phyloP scores from a whole-genome alignment of 495 filamentous ascomycete species.

The Lasiosphaeria miniovina region DNA sequence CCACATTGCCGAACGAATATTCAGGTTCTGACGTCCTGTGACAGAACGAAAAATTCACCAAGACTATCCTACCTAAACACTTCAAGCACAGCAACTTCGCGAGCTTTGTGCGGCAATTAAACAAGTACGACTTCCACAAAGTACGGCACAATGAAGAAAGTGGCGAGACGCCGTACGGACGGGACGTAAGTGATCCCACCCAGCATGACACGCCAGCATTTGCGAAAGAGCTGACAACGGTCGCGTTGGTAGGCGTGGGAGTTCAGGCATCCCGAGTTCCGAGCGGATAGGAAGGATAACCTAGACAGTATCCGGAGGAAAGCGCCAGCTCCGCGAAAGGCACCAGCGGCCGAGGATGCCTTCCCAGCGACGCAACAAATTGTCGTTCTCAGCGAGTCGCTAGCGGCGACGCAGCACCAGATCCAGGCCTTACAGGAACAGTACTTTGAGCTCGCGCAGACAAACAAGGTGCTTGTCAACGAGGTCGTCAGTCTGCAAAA shows the following conservation, averaged over 20 bases:
- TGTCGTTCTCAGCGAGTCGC: constrained; percentile 79
- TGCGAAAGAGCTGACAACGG: constrained; percentile 22
- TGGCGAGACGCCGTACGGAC: constrained; percentile 84
- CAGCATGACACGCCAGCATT: background rate
- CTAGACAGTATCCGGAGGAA: constrained; percentile 96
- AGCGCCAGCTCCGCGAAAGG: constrained; percentile 86
- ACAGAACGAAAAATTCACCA: constrained; percentile 98
- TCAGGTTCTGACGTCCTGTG: background rate
- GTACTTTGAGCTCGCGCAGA: constrained; percentile 78
- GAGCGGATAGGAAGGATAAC: constrained; percentile 91
- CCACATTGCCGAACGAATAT: background rate
- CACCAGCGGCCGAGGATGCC: constrained; percentile 64
- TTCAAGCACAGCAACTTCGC: constrained; percentile 99
- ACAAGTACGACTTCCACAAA: constrained; percentile 99
- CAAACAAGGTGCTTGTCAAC: constrained; percentile 82
- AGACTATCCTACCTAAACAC: constrained; percentile 93
- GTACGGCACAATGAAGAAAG: constrained; percentile 95
- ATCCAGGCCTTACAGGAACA: constrained; percentile 81
- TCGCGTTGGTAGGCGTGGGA: constrained; percentile 73
- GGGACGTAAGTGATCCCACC: constrained; percentile 63
- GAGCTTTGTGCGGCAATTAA: constrained; percentile 96
- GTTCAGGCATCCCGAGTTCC: constrained; percentile 97
- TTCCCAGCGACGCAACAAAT: constrained; percentile 77
- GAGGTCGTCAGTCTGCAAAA: constrained; percentile 88
- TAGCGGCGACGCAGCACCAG: constrained; percentile 88